Evolutionary conservation across 331 rosid species (phyloP), one percentile per base, ranked within the genome.

Genomic region (Quercus lobata): DNA sequence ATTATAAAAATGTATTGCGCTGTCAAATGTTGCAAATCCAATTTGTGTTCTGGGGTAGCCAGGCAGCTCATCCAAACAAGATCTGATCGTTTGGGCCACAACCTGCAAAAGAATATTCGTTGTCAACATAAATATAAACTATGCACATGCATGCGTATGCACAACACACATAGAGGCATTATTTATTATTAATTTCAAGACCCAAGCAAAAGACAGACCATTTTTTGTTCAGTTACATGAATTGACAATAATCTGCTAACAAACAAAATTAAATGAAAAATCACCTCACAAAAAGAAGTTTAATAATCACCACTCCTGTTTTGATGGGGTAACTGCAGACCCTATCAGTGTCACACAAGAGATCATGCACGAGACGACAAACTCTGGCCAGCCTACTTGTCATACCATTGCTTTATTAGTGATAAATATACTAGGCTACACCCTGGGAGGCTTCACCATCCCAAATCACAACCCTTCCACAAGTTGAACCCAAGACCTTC

Each of bases 21-120:
- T 92, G 90, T 96, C 98, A 85, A 89, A 96, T 82, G 99, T 96
- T 75, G 98, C 97, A 87, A 93, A 96, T 71, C 99, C 99, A 82
- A 96, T 93, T 86, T 96, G 99, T 21, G 99, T 96, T 85, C 98
- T 85, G 57, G 99, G 96, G 89, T 79, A 93, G 86, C 99, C 98
- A 62, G 97, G 97, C 79, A 96, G 88, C 84, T 93, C 96, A 80
- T 96, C 98, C 88, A 96, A 89, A 80, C 98, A 91, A 72, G 98
- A 91, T 76, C 89, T 87, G 76, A 96, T 96, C 54, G 98, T 93
- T 86, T 93, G 88, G 76, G 98, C 97, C 83, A 92, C 97, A 75
- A 96, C 89, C 99, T 96, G 91, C 82, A 83, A 56, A 73, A 75
- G 70, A 57, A 79, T 29, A 60, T 22, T 66, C 61, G 83, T 70